A percentile compares a stretch with the other conserved stretches of the same genome.
Conservation (phyloP, 2,329 filamentous ascomycete genomes). For the Aspergillus fumigatiaffinis region DNA sequence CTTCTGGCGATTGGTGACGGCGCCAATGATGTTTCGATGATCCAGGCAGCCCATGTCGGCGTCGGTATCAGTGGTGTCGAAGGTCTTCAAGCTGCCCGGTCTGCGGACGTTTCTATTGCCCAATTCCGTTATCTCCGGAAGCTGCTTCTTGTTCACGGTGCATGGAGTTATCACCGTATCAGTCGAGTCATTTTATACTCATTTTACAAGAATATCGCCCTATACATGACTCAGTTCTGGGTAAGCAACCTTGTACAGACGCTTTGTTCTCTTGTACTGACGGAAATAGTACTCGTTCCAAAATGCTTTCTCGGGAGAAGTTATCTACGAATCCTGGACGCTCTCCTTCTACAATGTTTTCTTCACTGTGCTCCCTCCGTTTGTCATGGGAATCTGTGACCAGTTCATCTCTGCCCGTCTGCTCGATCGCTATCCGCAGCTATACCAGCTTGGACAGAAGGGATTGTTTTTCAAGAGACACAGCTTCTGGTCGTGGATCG, state of each 20-base stretch:
- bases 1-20: conserved; percentile 95
- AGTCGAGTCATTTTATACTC: conserved; percentile 97
- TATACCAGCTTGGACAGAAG: conserved; percentile 89
- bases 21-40: conserved; percentile 99
- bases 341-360: conserved; percentile 99
- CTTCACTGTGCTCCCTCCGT: conserved; percentile 88
- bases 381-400: conserved; percentile 93
- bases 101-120: conserved; percentile 90
- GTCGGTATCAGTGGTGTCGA: conserved; percentile 96
- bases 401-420: conserved; percentile 94
- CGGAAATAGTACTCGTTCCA: conserved; percentile 80
- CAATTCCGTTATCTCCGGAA: conserved; percentile 96
- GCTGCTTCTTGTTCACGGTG: conserved; percentile 86
- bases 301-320: conserved; percentile 95
- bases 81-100: conserved; percentile 92
- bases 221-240: conserved; percentile 99
- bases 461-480: conserved; percentile 91
- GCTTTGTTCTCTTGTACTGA: conserved; percentile 7
- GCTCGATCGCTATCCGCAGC: conserved; percentile 90
- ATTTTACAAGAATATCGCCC: conserved; percentile 98
- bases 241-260: conserved; percentile 50
- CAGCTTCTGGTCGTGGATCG: conserved; percentile 89
- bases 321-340: conserved; percentile 99
- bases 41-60: conserved; percentile 95
- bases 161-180: conserved; percentile 96